Conservation (phyloP, 371 early-diverging fungal species). For the Mucor lusitanicus region DNA sequence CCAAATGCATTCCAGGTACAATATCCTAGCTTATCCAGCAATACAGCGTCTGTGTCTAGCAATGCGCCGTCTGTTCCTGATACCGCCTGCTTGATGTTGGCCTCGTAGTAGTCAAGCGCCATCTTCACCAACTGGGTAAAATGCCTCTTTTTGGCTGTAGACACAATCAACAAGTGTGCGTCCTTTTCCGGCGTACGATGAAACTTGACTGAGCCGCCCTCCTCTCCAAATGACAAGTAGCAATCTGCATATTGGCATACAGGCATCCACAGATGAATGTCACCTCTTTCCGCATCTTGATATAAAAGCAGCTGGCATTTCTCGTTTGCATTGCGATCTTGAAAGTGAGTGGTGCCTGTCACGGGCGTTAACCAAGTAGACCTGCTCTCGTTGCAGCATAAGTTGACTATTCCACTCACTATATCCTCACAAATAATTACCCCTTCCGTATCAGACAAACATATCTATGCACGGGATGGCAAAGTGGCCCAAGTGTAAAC, state of each 20-base stretch:
- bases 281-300: slow-evolving; percentile 8
- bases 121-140: not conserved
- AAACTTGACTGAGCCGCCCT: not conserved
- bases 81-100: not conserved
- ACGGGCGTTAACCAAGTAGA: slow-evolving; percentile 27
- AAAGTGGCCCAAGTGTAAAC: slow-evolving; percentile 2
- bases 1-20: slow-evolving; percentile 55
- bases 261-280: slow-evolving; percentile 22
- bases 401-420: not conserved
- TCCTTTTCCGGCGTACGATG: not conserved
- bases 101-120: slow-evolving; percentile 4
- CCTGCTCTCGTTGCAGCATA: not conserved
- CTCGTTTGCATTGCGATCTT: not conserved
- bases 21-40: slow-evolving; percentile 28
- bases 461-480: slow-evolving; percentile 2
- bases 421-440: not conserved
- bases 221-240: slow-evolving; percentile 12
- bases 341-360: not conserved
- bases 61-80: not conserved
- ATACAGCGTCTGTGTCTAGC: not conserved
- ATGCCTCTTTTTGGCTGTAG: not conserved
- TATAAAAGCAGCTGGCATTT: slow-evolving; percentile 23
- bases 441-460: slow-evolving; percentile 18
- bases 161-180: slow-evolving; percentile 10
- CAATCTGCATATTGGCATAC: slow-evolving; percentile 2